These are phyloP conservation scores for Otatea glauca DNA, from an alignment of 176 grass and related monocot genomes.

Conservation along the genomic window DNA sequence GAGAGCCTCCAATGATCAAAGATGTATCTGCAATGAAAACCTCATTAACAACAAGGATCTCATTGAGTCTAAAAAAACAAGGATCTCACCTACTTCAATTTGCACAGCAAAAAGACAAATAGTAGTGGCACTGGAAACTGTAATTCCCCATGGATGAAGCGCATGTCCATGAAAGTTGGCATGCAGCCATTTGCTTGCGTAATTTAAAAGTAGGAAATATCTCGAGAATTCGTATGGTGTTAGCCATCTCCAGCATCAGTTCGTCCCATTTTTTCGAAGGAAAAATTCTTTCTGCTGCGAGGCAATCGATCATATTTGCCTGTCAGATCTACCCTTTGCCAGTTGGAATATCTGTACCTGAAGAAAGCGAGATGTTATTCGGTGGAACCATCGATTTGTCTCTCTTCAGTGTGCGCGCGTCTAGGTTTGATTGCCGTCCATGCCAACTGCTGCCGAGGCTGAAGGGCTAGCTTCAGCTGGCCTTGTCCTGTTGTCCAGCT, in stretches of 20 bases:
- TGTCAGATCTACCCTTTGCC: slow-evolving; percentile 26
- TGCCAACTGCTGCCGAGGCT: slow-evolving; percentile 2
- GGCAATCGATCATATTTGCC: not conserved
- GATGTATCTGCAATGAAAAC: not conserved
- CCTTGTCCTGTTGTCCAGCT: slow-evolving; percentile 3
- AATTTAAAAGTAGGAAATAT: slow-evolving; percentile 18
- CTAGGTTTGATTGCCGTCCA: slow-evolving; percentile 38
- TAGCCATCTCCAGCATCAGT: not conserved
- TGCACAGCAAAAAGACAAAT: slow-evolving; percentile 37
- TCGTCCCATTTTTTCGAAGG: not conserved
- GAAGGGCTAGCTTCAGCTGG: slow-evolving; percentile 19
- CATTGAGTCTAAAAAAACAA: not conserved
- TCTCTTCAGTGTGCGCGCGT: slow-evolving; percentile 22
- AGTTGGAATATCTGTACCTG: slow-evolving; percentile 43
- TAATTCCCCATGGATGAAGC: slow-evolving; percentile 11
- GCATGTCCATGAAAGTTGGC: slow-evolving; percentile 21
- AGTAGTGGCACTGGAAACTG: slow-evolving; percentile 28
- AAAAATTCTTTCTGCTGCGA: slow-evolving; percentile 9
- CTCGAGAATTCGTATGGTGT: slow-evolving; percentile 36
- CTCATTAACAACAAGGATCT: slow-evolving; percentile 29
- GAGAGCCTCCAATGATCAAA: not conserved
- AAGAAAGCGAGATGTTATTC: slow-evolving; percentile 38
- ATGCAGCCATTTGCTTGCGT: not conserved
- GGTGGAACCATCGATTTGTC: slow-evolving; percentile 29
- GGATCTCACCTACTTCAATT: slow-evolving; percentile 24